Conservation (phyloP, 2,329 filamentous ascomycete species). For the Fusarium metavorans region DNA sequence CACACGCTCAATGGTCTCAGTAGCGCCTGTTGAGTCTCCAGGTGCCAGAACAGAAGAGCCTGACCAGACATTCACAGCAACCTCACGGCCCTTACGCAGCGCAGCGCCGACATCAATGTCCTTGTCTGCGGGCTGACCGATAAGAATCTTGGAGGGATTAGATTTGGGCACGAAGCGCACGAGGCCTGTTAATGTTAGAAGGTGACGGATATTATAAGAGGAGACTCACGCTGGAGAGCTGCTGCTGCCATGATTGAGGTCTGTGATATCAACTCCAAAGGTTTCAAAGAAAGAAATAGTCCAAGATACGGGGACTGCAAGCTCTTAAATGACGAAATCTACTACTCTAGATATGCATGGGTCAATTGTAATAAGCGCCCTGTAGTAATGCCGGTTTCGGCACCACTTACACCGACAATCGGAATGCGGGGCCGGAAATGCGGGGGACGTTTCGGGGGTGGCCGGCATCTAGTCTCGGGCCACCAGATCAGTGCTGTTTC, state of each 20-base stretch:
- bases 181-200: slow-evolving; percentile 57
- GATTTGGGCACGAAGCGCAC: slow-evolving; percentile 69
- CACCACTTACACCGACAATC: slow-evolving; percentile 19
- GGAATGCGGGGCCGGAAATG: slow-evolving; percentile 24
- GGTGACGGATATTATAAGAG: background rate
- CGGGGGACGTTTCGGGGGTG: slow-evolving; percentile 5
- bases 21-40: slow-evolving; percentile 62
- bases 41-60: slow-evolving; percentile 68
- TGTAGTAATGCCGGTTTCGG: slow-evolving; percentile 27
- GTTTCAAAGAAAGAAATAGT: background rate
- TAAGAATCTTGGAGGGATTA: slow-evolving; percentile 60
- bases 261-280: background rate
- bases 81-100: slow-evolving; percentile 66
- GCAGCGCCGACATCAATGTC: slow-evolving; percentile 69
- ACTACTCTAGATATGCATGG: background rate
- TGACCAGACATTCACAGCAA: slow-evolving; percentile 67
- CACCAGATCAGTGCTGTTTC: background rate
- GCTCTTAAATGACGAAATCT: slow-evolving; percentile 24
- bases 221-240: slow-evolving; percentile 37
- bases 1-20: slow-evolving; percentile 59
- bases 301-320: background rate
- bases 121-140: slow-evolving; percentile 67
- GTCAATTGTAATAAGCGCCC: slow-evolving; percentile 8
- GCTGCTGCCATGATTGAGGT: slow-evolving; percentile 33
- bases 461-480: background rate